Evolutionary conservation across 2,329 filamentous ascomycete species (phyloP).

Genomic region (Aspergillus candidus): DNA sequence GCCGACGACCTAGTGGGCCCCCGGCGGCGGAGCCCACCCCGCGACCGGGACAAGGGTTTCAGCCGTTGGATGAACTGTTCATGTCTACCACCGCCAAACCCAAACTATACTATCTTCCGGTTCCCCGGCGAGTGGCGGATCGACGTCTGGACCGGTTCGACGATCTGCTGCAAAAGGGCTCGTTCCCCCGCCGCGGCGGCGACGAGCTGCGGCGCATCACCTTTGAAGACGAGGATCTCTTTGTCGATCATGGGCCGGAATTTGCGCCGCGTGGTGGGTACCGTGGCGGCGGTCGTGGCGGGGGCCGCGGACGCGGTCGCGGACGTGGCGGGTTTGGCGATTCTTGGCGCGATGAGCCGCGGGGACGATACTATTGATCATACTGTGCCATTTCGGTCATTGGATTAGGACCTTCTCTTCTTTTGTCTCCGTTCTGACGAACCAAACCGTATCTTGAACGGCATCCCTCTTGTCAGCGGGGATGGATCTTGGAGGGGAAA

Average conservation of each 20-base stretch:
- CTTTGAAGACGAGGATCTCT: constrained; percentile 59
- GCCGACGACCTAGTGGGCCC: constrained; percentile 21
- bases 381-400: neutral
- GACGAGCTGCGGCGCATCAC: constrained; percentile 64
- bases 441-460: no score
- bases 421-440: no score
- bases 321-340: constrained; percentile 22
- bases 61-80: constrained; percentile 56
- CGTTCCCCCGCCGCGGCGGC: constrained; percentile 32
- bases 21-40: constrained; percentile 13
- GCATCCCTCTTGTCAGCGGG: no score
- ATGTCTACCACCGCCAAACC: constrained; percentile 56
- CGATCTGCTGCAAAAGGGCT: constrained; percentile 34
- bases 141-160: constrained; percentile 59
- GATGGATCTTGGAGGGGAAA: no score
- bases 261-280: constrained; percentile 24
- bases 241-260: constrained; percentile 69
- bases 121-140: constrained; percentile 57
- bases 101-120: constrained; percentile 60
- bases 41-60: constrained; percentile 42
- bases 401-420: no score
- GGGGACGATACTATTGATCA: constrained; percentile 6
- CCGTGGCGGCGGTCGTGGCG: constrained; percentile 32
- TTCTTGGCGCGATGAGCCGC: constrained; percentile 12
- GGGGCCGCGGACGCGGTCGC: constrained; percentile 28